These are phyloP conservation scores for Tilletia walkeri DNA, from an alignment of 1,284 basidiomycete species.

Conservation along the genomic window DNA sequence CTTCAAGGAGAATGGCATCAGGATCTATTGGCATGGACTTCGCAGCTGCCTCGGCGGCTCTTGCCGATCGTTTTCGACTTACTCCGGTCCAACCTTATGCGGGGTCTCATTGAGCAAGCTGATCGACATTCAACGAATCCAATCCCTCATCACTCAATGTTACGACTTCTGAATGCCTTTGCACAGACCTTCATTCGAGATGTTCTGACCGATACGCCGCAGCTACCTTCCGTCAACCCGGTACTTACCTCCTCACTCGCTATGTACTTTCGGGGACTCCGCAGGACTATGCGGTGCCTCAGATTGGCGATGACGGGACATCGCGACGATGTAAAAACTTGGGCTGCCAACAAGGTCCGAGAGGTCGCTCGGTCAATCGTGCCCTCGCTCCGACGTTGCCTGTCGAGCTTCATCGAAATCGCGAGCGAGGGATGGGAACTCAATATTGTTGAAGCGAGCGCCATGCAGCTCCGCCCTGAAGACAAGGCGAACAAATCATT, in stretches of 20 bases:
- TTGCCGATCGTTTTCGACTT: not conserved
- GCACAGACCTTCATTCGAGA: not conserved
- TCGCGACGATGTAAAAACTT: too few relatives aligned
- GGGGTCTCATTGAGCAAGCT: not conserved
- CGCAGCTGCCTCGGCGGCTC: not conserved
- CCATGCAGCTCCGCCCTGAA: not conserved
- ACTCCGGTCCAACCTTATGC: not conserved
- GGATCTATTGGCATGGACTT: constrained; percentile 1
- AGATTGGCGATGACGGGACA: not conserved
- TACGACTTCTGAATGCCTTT: too few relatives aligned
- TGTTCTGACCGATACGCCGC: not conserved
- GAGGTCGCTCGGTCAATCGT: not conserved
- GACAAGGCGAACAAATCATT: not conserved
- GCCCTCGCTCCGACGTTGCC: not conserved
- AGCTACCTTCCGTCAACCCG: not conserved
- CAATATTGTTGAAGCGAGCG: constrained; percentile 12
- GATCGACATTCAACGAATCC: not conserved
- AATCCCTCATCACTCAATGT: too few relatives aligned
- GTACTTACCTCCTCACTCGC: not conserved
- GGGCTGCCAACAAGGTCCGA: not conserved
- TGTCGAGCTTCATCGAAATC: not conserved
- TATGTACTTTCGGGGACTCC: not conserved
- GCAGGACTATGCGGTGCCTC: not conserved
- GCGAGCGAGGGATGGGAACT: constrained; percentile 15
- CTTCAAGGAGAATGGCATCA: constrained; percentile 20